These are phyloP conservation scores for Rhizopus stolonifer DNA, from an alignment of 371 early-diverging fungal species.

Conservation along the genomic window DNA sequence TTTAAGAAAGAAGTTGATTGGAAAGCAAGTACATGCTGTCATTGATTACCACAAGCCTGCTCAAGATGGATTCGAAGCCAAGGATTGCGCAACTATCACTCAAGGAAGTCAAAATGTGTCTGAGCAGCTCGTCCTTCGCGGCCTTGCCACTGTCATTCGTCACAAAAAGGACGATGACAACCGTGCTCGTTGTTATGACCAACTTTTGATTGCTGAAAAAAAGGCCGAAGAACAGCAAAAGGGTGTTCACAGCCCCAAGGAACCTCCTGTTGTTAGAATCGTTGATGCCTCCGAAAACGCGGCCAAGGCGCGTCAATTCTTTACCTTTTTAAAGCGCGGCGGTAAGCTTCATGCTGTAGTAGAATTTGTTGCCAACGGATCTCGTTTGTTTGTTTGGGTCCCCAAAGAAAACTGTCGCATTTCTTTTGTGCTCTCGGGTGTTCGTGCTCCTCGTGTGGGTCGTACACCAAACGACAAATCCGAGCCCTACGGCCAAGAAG, in stretches of 20 bases:
- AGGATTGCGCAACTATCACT: conserved; percentile 86
- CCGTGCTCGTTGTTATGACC: conserved; percentile 85
- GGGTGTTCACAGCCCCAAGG: conserved; percentile 81
- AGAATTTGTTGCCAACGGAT: conserved; percentile 83
- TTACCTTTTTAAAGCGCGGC: conserved; percentile 79
- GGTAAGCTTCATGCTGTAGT: conserved; percentile 79
- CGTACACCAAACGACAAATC: conserved; percentile 64
- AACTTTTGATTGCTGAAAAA: conserved; percentile 78
- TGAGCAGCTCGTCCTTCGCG: conserved; percentile 73
- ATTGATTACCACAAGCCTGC: conserved; percentile 91
- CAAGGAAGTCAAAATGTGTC: conserved; percentile 71
- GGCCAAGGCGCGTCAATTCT: conserved; percentile 81
- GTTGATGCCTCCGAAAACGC: conserved; percentile 74
- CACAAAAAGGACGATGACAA: conserved; percentile 87
- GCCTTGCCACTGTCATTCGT: conserved; percentile 82
- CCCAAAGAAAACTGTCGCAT: conserved; percentile 86
- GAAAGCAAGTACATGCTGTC: conserved; percentile 76
- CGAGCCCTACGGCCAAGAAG: conserved; percentile 91
- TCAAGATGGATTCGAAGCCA: conserved; percentile 82
- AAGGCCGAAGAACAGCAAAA: conserved; percentile 71
- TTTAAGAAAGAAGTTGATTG: conserved; percentile 84
- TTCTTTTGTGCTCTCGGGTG: conserved; percentile 79
- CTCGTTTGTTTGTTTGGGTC: conserved; percentile 79
- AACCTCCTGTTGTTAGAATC: conserved; percentile 65
- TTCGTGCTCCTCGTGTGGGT: conserved; percentile 74